Evolutionary conservation across 768 basidiomycete species (phyloP), one percentile per base, ranked within the genome.

Genomic region (Xerocomellus chrysenteron): DNA sequence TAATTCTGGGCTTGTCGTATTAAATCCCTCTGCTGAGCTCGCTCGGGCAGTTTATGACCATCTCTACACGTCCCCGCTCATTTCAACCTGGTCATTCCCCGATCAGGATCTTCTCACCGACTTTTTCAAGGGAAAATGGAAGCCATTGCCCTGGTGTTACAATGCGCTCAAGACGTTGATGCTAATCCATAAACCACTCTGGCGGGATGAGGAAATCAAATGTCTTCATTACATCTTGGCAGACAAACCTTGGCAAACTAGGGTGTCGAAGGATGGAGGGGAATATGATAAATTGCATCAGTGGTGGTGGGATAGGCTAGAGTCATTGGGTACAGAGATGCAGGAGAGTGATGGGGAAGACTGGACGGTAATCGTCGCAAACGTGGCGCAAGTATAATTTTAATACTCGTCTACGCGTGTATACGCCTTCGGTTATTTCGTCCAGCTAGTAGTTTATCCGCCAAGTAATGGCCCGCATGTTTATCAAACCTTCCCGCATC

Each of bases 121-220:
- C 33, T 83, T 85, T 67, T 98, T 96, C 76, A 72, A 79, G 53
- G 88, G 87, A 17, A 84, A 72, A 68, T 94, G 92, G 90, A 80
- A 76, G 51, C 86, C 90, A 5, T 73, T 96, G 40, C 82, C 86
- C 1, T 97, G 90, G 85, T 85, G 85, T 58, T 95, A 94, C 72
- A 99, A 99, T 65, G 94, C 94, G 0, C 78, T 98, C 59, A 94
- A 93, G 74, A 90, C 94, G n/a, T 71, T 93, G 63, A 80, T 88
- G 44, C 66, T 77, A 33, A 78, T 86, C 39, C 97, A 99, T 72
- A 71, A 79, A 37, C 68, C 79, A 35, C 67, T 93, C 63, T 99
- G 96, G 96, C 75, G 81, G 43, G 93, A 97, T 66, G 83, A 86
- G 4, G 88, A 94, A 70, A 85, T 95, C 36, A 84, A 86, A 55